Percentiles rank a stretch among this genome's conserved stretches.
Evolutionary conservation across 83 land plant genomes (phyloP).

Genomic region (Larix sibirica): DNA sequence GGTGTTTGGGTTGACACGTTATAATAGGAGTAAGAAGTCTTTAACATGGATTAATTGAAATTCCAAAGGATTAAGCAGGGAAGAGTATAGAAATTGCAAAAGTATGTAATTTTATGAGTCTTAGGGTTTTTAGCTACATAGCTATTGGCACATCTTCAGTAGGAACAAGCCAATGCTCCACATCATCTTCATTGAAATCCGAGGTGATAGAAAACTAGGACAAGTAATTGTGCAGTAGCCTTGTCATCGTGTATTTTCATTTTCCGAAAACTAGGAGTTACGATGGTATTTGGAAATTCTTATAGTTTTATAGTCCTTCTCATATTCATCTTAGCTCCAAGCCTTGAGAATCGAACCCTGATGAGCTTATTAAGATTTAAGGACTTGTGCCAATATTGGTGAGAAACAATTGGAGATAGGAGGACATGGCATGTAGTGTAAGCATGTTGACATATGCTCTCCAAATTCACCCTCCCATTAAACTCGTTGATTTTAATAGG

Average conservation of each 20-base stretch:
- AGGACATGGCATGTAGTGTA: slow-evolving; percentile 89
- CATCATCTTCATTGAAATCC: slow-evolving; percentile 71
- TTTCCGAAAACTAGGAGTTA: slow-evolving; percentile 73
- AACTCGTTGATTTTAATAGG: slow-evolving; percentile 90
- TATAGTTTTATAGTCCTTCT: slow-evolving; percentile 81
- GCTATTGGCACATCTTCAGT: slow-evolving; percentile 69
- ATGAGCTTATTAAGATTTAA: slow-evolving; percentile 88
- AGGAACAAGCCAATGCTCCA: slow-evolving; percentile 83
- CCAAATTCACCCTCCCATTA: slow-evolving; percentile 78
- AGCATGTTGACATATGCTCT: slow-evolving; percentile 86
- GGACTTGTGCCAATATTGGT: slow-evolving; percentile 87
- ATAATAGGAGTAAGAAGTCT: slow-evolving; percentile 90
- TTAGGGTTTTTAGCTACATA: slow-evolving; percentile 74
- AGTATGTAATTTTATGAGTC: slow-evolving; percentile 77
- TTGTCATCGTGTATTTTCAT: slow-evolving; percentile 76
- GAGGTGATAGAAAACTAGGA: slow-evolving; percentile 70
- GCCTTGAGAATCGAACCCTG: slow-evolving; percentile 81
- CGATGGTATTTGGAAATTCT: slow-evolving; percentile 58
- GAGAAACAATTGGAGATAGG: slow-evolving; percentile 78
- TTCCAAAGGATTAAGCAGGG: slow-evolving; percentile 86
- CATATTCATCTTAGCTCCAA: slow-evolving; percentile 87
- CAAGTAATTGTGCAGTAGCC: slow-evolving; percentile 60
- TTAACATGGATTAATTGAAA: slow-evolving; percentile 63
- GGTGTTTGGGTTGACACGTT: slow-evolving; percentile 72
- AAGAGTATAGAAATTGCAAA: slow-evolving; percentile 84